Base-by-base conservation (phyloP, 768 basidiomycete species). In the Psilocybe cubensis region DNA sequence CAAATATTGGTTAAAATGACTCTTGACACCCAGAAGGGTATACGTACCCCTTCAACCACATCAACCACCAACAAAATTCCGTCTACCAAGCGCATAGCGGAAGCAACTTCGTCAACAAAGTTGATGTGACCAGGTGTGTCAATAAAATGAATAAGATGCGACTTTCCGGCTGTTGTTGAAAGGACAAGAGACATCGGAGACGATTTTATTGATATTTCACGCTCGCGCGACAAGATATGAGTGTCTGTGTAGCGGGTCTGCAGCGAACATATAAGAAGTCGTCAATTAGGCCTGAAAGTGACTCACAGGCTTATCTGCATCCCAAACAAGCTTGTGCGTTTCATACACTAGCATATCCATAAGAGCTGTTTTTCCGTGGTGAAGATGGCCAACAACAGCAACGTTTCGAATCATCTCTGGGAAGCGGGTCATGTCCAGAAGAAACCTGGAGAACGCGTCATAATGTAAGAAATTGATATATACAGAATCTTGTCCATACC, bases 101-200 rank as follows among this genome's bases (percentile, higher is more conserved):
- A 85, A 1, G 95, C 96, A 20, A 94, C 94, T 74, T 99, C 97
- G 68, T 99, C 97, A n/a, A 96, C 85, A 68, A 99, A 98, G 74
- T 98, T 98, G 58, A 96, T 93, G 67, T 99, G 97, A 29, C 97
- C 97, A 3, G 97, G 97, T 0, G 97, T 98, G 72, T 99, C 97
- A 65, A 99, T 88, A 27, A 98, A 72, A 72, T 99, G 96, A 51
- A 98, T 71, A 20, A 99, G 81, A 72, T 96, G 91, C 1, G 95
- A 97, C 76, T 98, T 98, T 54, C 95, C 94, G 42, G 82, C 76
- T 12, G 93, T 94, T 12, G 85, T 92, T 17, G 86, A 84, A 3
- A 98, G 79, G 53, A 99, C 78, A 50, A 99, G 81, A 12, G 96
- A 97, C 88, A 99, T 96, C 7, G 97, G 95, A 0, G 91, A 92